Conservation (phyloP, 2,329 filamentous ascomycete genomes). For the Chaetoscypha palmicola region DNA sequence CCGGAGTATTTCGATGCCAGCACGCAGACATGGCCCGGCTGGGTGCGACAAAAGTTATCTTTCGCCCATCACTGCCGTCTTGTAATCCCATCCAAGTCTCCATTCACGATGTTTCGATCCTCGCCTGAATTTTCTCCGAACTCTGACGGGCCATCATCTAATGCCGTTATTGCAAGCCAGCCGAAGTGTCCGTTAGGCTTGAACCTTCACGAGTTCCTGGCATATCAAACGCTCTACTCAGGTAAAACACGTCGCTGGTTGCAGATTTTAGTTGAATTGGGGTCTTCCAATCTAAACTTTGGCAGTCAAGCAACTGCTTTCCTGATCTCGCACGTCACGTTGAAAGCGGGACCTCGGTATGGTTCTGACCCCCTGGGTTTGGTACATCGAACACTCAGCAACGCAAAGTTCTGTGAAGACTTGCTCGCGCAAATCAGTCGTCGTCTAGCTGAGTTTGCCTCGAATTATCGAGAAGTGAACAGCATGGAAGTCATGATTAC, state of each 20-base stretch:
- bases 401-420: constrained; percentile 42
- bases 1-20: constrained; percentile 29
- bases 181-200: constrained; percentile 39
- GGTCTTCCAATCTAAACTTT: constrained; percentile 51
- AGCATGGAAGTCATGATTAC: constrained; percentile 53
- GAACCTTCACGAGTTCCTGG: constrained; percentile 42
- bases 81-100: constrained; percentile 29
- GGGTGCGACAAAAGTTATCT: constrained; percentile 20
- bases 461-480: constrained; percentile 52
- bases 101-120: constrained; percentile 18
- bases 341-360: constrained; percentile 46
- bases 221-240: constrained; percentile 38
- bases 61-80: constrained; percentile 32
- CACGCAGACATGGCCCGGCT: constrained; percentile 24
- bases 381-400: constrained; percentile 42
- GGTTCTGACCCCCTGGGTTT: constrained; percentile 34
- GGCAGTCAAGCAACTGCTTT: constrained; percentile 43
- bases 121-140: constrained; percentile 17
- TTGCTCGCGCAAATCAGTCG: constrained; percentile 41
- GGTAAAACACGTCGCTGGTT: constrained; percentile 41
- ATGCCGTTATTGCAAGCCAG: constrained; percentile 39
- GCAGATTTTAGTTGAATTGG: constrained; percentile 43
- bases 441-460: constrained; percentile 40
- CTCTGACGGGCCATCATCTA: constrained; percentile 31
- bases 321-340: constrained; percentile 44